Base-by-base conservation (phyloP, 2,329 filamentous ascomycete species). In the Hirsutella rhossiliensis region DNA sequence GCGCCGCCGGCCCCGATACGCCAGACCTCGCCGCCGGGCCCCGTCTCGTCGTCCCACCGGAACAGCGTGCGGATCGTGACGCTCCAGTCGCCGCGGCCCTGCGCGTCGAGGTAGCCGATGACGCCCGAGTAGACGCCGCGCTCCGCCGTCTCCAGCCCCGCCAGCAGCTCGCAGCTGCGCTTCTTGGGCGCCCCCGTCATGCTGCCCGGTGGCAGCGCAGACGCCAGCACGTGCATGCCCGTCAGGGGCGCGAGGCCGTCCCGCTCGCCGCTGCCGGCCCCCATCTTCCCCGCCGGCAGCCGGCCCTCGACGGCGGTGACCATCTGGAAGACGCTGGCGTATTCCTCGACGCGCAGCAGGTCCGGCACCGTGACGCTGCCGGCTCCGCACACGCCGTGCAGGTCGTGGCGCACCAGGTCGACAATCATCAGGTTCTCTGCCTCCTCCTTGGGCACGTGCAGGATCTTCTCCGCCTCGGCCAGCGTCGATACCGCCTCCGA, bases 401-500 rank as follows among this genome's bases (percentile, higher is more conserved):
- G 69, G 61, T 97, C 90, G 57, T 97, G 90, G 0, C 90, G 78
- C n/a, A 96, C 92, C 1, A 97, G 72, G 61, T 97, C 90, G 3
- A 95, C 89, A 54, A 97, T 96, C 92, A 97, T 97, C 20, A 97
- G 74, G 57, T 97, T 97, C 67, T 97, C 90, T 0, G 90, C 90
- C 54, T 86, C 81, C 62, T 97, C 92, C 61, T 97, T 97, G 19
- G 85, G 82, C 0, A 86, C 75, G 45, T 82, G 78, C 13, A 96
- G 75, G 34, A 94, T 76, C 27, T 68, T 66, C 48, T 82, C 78
- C 1, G 90, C 89, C 54, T 84, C 75, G 5, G 72, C 75, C n/a
- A 84, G 69, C 0, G 83, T 92, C 32, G 82, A 59, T 0, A 74
- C 78, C 1, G 69, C 70, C 1, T 71, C 67, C 0, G 75, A 76